Base-by-base conservation (phyloP, 108 stramenopile species). In the Discostella stelligeroides region DNA sequence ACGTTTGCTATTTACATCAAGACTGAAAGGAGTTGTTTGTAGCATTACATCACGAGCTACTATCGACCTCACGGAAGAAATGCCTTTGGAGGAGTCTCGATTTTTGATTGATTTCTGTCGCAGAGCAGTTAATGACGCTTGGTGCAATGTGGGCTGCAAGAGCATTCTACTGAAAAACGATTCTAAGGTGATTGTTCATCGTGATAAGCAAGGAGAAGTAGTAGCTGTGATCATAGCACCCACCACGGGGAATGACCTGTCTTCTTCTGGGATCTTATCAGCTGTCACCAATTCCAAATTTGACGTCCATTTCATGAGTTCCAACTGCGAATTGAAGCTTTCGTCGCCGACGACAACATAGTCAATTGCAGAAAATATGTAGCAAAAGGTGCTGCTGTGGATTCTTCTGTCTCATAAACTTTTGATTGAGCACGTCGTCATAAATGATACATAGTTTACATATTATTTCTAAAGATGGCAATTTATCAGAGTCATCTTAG, bases 21-120 rank as follows among this genome's bases (percentile, higher is more conserved):
- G 77, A 60, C 30, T 79, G 13, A 50, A 67, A 67, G 66, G 60
- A 18, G 21, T 66, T 42, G 23, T 67, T 0, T 72, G 37, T 53
- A 60, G 70, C 48, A 28, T 76, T 12, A 30, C 42, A 25, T 49
- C 63, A 21, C 45, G 48, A 28, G 56, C 64, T 58, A 51, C 46
- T 13, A 48, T 66, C 23, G 59, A 76, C 38, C 23, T n/a, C 23
- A 27, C 46, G 54, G 5, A 37, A 7, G 42, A 45, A 14, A 28
- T 28, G 55, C 20, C 53, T 29, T n/a, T 56, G 29, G 40, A 68
- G 18, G 74, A 75, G 42, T 63, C 43, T 37, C 24, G 60, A 15
- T 68, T 59, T 34, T 65, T 75, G 45, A 66, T 62, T 23, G 14
- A 24, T 0, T 34, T 23, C 46, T 69, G 68, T 30, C 18, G 34